Base-by-base conservation (phyloP, 495 filamentous ascomycete species). In the Neurospora sp. region DNA sequence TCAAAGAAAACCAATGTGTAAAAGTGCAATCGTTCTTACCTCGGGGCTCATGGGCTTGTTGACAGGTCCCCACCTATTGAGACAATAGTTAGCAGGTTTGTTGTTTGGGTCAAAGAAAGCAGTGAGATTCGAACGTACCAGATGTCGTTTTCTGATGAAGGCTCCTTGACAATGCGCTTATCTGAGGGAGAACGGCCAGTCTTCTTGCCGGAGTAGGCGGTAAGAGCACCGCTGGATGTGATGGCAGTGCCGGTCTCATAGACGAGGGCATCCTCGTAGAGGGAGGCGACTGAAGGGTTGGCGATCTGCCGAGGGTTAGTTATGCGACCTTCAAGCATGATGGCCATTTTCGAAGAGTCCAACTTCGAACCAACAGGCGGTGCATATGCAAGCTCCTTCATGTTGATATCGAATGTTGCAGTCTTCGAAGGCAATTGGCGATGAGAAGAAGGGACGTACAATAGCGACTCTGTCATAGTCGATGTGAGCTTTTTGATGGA, bases 31-130 rank as follows among this genome's bases (percentile, higher is more conserved):
- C 14, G 53, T 40, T 73, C 94, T 90, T 90, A 99, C 96, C 85
- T 98, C 95, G 76, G 94, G 92, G 74, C 89, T 90, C 96, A 99
- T 99, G 71, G 96, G 92, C 89, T 97, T 98, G 87, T 99, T 99
- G 75, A 99, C 96, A 53, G 96, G 96, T 74, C 85, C 85, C 84
- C 84, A 86, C 83, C 83, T 85, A 74, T 71, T 38, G 39, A 31
- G 12, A 45, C 44, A 12, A 22, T 71, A 27, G 70, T 72, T 31
- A 73, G 70, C 71, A 71, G 20, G 45, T 37, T 8, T 38, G 42
- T 40, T 37, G 3, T 37, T 5, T 5, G 2, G 42, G 72, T 71
- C 59, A 70, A 68, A 59, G 17, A 12, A 7, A 27, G 40, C 22
- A 40, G 17, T 10, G n/a, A 38, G n/a, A 39, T 73, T 38, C 38